Evolutionary conservation across 2,329 filamentous ascomycete genomes (phyloP).

Genomic region (Beauveria sp.): DNA sequence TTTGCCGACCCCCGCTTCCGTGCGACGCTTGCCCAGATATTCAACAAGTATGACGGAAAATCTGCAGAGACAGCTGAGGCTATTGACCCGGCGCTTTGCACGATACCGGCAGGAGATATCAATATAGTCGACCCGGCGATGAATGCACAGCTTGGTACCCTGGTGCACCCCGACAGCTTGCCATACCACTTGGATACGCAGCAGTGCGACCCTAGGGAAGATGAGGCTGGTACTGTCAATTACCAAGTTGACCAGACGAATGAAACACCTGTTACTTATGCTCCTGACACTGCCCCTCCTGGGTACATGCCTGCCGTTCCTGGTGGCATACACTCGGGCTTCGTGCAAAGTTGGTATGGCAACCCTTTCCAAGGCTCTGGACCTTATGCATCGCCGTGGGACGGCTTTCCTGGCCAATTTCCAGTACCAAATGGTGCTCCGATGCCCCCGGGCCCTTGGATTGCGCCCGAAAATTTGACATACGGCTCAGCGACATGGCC

Average conservation of each 20-base stretch:
- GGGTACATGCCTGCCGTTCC: not conserved
- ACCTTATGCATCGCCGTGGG: not conserved
- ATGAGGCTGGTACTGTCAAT: not conserved
- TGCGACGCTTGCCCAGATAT: slow-evolving; percentile 79
- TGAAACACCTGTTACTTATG: not conserved
- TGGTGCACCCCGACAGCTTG: not conserved
- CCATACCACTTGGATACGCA: not conserved
- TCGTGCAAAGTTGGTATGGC: slow-evolving; percentile 2
- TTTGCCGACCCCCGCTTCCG: slow-evolving; percentile 67
- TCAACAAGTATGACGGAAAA: slow-evolving; percentile 77
- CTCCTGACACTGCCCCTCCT: not conserved
- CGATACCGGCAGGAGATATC: not conserved
- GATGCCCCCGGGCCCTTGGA: not conserved
- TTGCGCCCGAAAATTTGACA: not conserved
- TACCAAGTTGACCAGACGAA: not conserved
- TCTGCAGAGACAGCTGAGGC: not conserved
- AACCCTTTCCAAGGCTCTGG: not conserved
- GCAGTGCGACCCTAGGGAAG: not conserved
- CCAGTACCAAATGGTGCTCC: not conserved
- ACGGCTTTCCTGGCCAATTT: not conserved
- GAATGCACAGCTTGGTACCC: not conserved
- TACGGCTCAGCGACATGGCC: not conserved
- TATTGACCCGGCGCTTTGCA: not conserved
- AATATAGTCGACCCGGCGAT: not conserved
- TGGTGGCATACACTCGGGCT: not conserved